Conservation (phyloP, 768 basidiomycete genomes). For the Phaffia australis region DNA sequence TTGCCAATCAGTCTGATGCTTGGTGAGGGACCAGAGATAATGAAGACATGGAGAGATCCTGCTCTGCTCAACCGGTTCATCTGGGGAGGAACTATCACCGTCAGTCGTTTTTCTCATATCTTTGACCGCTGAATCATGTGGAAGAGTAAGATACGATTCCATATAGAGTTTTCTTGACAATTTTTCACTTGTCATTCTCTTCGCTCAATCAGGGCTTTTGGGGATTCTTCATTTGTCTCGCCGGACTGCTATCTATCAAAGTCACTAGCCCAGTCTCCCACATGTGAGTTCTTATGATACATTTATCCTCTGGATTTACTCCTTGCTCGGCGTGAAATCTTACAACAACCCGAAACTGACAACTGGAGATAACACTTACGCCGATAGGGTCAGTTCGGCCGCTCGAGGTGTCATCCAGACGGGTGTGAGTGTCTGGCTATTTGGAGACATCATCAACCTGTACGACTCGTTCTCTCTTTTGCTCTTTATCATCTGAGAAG, state of each 20-base stretch:
- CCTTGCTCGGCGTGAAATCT: too few relatives aligned
- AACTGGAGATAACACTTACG: too few relatives aligned
- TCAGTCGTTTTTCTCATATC: conserved; percentile 15
- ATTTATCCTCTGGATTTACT: not conserved
- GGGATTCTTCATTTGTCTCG: conserved; percentile 90
- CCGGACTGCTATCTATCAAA: conserved; percentile 86
- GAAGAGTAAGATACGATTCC: not conserved
- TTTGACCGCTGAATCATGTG: not conserved
- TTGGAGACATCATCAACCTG: conserved; percentile 69
- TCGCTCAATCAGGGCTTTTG: conserved; percentile 55
- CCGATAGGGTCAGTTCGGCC: not conserved
- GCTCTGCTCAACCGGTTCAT: conserved; percentile 32
- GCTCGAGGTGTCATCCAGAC: conserved; percentile 91
- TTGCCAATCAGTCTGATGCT: conserved; percentile 60
- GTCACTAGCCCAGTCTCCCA: conserved; percentile 96
- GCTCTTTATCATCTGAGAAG: not conserved
- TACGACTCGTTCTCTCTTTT: conserved; percentile 37
- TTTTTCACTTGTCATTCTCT: not conserved
- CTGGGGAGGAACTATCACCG: conserved; percentile 32
- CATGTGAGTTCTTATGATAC: conserved; percentile 75
- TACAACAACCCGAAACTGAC: too few relatives aligned
- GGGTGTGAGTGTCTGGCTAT: conserved; percentile 66
- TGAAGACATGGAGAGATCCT: conserved; percentile 46
- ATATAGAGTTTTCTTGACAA: not conserved
- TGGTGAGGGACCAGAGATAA: conserved; percentile 61